Percentiles rank a stretch among this genome's conserved stretches.
Conservation (phyloP, 768 basidiomycete genomes). For the Artomyces pyxidatus region DNA sequence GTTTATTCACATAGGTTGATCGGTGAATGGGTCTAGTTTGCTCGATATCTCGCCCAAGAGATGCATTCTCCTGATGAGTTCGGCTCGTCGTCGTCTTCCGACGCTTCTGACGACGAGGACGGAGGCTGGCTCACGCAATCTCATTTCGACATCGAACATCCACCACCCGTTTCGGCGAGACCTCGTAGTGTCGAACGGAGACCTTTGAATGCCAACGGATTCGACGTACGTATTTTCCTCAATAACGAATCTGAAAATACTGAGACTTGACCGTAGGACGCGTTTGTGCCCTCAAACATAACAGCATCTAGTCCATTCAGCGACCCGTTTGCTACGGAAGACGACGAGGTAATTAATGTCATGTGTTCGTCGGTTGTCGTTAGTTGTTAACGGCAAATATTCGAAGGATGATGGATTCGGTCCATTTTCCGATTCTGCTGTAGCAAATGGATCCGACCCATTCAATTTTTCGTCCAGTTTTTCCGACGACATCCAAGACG, state of each 20-base stretch:
- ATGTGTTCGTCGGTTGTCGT: background rate
- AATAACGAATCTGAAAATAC: too few relatives aligned
- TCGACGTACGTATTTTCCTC: conserved; percentile 26
- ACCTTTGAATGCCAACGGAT: conserved; percentile 23
- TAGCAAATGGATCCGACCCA: conserved; percentile 38
- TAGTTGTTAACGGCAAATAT: conserved; percentile 1
- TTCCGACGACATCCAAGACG: conserved; percentile 57
- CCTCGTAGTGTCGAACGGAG: conserved; percentile 21
- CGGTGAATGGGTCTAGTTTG: conserved; percentile 44
- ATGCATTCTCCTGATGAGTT: conserved; percentile 56
- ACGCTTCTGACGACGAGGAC: conserved; percentile 55
- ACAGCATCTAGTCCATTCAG: conserved; percentile 17
- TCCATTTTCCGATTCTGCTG: conserved; percentile 66
- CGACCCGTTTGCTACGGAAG: conserved; percentile 35
- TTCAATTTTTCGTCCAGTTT: conserved; percentile 45
- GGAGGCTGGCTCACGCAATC: conserved; percentile 77
- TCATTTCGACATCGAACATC: conserved; percentile 39
- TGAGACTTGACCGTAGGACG: conserved; percentile 23
- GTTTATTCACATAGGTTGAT: background rate
- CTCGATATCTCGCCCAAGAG: conserved; percentile 69
- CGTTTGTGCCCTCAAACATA: conserved; percentile 19
- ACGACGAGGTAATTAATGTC: conserved; percentile 41
- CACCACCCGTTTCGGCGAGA: conserved; percentile 20
- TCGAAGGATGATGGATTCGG: conserved; percentile 60
- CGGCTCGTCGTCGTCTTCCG: conserved; percentile 36